Conservation (phyloP, 2,329 filamentous ascomycete genomes). For the Beauveria australis region DNA sequence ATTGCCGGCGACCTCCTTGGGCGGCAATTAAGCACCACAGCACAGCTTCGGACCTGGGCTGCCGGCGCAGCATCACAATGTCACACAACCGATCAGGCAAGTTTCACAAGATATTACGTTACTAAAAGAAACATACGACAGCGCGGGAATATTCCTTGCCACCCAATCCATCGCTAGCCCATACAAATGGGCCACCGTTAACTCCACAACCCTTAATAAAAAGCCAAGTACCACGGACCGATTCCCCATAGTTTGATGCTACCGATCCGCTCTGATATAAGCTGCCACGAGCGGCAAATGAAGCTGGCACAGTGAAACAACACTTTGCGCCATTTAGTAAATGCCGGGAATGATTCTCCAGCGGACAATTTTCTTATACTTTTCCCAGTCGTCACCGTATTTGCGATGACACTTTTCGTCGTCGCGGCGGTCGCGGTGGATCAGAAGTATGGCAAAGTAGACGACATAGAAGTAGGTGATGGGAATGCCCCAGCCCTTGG, state of each 20-base stretch:
- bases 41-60: neutral
- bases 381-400: conserved; percentile 87
- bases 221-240: neutral
- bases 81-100: neutral
- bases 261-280: neutral
- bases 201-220: neutral
- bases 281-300: neutral
- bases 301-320: neutral
- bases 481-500: conserved; percentile 74
- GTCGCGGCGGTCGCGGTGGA: conserved; percentile 80
- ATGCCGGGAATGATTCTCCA: conserved; percentile 79
- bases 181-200: neutral
- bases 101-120: neutral
- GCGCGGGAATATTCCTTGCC: neutral
- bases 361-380: conserved; percentile 74
- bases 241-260: neutral
- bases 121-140: neutral
- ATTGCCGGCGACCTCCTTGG: too few relatives aligned
- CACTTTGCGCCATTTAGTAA: conserved; percentile 46
- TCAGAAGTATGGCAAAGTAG: conserved; percentile 79
- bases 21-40: neutral
- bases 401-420: conserved; percentile 87
- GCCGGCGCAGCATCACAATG: neutral
- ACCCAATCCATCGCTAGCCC: neutral
- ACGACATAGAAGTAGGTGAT: conserved; percentile 92